Conservation (phyloP, 257 asterid genomes). For the Verbena officinalis region DNA sequence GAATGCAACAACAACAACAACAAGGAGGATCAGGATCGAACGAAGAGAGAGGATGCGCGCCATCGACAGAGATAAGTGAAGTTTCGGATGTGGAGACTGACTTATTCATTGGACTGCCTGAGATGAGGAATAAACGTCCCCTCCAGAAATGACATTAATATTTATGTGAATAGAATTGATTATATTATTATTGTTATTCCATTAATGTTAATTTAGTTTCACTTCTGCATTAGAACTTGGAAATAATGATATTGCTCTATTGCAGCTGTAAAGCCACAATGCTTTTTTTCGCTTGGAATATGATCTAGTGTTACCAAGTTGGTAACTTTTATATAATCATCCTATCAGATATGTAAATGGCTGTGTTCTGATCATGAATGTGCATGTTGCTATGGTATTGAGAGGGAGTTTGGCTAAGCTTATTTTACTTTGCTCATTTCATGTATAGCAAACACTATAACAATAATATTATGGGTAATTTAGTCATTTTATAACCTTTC, state of each 20-base stretch:
- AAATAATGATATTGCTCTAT: conserved; percentile 26
- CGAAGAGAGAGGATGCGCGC: conserved; percentile 37
- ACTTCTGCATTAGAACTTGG: conserved; percentile 16
- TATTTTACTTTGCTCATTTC: too few species aligned
- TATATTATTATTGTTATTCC: background rate
- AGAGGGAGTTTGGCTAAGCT: too few species aligned
- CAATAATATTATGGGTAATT: too few species aligned
- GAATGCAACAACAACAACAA: conserved; percentile 31
- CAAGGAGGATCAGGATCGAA: conserved; percentile 35
- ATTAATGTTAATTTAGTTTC: conserved; percentile 12
- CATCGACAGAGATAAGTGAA: conserved; percentile 58
- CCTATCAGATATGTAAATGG: too few species aligned
- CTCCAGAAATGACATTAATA: conserved; percentile 21
- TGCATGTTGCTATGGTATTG: too few species aligned
- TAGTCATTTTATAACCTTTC: too few species aligned
- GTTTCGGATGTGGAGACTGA: conserved; percentile 89
- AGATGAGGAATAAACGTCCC: conserved; percentile 55
- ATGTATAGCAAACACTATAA: too few species aligned
- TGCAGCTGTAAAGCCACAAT: conserved; percentile 24
- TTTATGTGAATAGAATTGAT: conserved; percentile 12
- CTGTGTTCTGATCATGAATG: too few species aligned
- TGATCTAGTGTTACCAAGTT: background rate
- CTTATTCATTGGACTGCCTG: conserved; percentile 80
- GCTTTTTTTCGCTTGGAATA: conserved; percentile 2
- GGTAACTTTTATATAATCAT: background rate